phyloP scores from a whole-genome alignment of 140 eudicot genomes.

The Cichorium intybus region DNA sequence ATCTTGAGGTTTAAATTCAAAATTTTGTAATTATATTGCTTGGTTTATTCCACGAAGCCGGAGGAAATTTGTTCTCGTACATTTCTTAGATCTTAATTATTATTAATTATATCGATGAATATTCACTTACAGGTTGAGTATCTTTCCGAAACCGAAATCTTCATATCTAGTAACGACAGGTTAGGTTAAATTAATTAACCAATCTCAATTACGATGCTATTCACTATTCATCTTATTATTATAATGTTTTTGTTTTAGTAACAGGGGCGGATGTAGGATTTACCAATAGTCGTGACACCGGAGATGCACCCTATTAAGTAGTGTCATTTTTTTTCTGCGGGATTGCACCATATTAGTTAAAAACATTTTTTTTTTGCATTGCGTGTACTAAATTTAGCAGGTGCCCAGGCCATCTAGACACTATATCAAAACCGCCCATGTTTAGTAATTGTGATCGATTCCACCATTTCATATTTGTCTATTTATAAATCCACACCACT shows the following conservation, averaged over 20 bases:
- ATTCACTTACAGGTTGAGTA: constrained; percentile 35
- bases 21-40: neutral
- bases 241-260: neutral
- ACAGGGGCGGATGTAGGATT: no score
- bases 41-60: neutral
- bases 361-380: no score
- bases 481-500: neutral
- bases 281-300: no score
- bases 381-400: no score
- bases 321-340: no score
- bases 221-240: neutral
- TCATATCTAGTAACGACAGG: constrained; percentile 27
- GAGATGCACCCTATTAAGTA: no score
- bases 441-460: neutral
- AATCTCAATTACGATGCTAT: neutral
- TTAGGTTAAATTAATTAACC: constrained; percentile 37
- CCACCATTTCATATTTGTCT: neutral
- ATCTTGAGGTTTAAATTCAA: constrained; percentile 57
- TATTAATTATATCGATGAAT: constrained; percentile 3
- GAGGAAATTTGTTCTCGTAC: neutral
- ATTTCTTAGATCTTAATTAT: neutral
- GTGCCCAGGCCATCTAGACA: no score
- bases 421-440: no score
- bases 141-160: constrained; percentile 35
- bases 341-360: no score